Conservation (phyloP, 2,329 filamentous ascomycete species). For the Metarhizium sp. region DNA sequence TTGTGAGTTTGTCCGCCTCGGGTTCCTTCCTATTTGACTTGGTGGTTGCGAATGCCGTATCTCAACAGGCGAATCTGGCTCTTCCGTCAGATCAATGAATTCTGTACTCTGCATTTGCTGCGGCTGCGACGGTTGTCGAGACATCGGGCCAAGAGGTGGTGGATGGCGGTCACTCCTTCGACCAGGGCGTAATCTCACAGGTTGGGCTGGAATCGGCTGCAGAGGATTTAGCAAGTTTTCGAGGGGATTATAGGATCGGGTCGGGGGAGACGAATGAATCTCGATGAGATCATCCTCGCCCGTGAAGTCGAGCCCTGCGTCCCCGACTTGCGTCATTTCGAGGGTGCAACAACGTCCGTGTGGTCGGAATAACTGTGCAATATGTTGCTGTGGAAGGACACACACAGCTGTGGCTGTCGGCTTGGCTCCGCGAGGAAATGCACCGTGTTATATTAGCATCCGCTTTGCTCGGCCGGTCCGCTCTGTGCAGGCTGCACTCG, state of each 20-base stretch:
- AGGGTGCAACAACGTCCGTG: background rate
- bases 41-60: slow-evolving; percentile 21
- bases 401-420: background rate
- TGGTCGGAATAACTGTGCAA: background rate
- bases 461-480: background rate
- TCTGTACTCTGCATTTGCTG: slow-evolving; percentile 12
- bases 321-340: slow-evolving; percentile 10
- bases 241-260: slow-evolving; percentile 1
- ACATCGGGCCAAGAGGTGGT: background rate
- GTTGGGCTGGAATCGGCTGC: background rate
- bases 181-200: background rate
- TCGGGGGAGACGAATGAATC: slow-evolving; percentile 15
- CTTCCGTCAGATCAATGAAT: slow-evolving; percentile 41
- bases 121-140: background rate
- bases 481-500: background rate
- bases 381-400: background rate
- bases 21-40: slow-evolving; percentile 20
- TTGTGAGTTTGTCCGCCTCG: slow-evolving; percentile 31
- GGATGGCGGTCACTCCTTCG: background rate
- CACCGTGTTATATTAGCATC: background rate
- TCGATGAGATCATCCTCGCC: slow-evolving; percentile 26
- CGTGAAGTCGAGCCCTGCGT: slow-evolving; percentile 6
- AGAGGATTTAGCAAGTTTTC: slow-evolving; percentile 7
- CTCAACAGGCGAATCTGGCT: slow-evolving; percentile 36
- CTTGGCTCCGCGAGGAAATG: background rate